Conservation (phyloP, 2,329 filamentous ascomycete species). For the Paraphaeosphaeria minitans region DNA sequence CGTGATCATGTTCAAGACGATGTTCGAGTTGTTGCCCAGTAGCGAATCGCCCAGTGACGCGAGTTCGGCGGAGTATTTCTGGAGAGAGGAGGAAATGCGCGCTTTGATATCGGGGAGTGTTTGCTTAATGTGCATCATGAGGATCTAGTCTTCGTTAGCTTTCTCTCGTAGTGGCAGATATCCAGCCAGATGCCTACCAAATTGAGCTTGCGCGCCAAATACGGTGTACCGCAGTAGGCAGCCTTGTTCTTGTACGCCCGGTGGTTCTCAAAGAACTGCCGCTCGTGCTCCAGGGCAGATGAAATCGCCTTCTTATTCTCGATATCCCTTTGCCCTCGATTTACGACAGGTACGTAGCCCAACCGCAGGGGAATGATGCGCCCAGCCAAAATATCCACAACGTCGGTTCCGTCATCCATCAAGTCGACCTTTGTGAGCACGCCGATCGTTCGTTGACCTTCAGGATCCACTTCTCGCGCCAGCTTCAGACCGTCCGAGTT, state of each 20-base stretch:
- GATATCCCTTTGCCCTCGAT: slow-evolving; percentile 96
- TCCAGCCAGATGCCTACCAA: slow-evolving; percentile 58
- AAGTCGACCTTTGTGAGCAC: slow-evolving; percentile 98
- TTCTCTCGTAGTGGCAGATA: neutral
- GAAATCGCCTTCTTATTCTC: slow-evolving; percentile 97
- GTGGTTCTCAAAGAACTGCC: slow-evolving; percentile 97
- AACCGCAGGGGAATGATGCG: slow-evolving; percentile 93
- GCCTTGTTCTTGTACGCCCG: slow-evolving; percentile 99
- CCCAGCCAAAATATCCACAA: slow-evolving; percentile 96
- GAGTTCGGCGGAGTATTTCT: slow-evolving; percentile 88
- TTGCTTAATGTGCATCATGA: slow-evolving; percentile 99
- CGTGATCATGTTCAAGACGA: slow-evolving; percentile 97
- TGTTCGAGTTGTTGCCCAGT: slow-evolving; percentile 94
- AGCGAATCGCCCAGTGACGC: slow-evolving; percentile 86
- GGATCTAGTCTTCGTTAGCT: slow-evolving; percentile 62
- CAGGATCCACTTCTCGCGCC: slow-evolving; percentile 93
- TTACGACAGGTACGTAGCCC: slow-evolving; percentile 97
- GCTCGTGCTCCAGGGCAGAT: slow-evolving; percentile 88
- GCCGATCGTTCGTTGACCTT: slow-evolving; percentile 97
- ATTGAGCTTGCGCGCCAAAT: slow-evolving; percentile 94
- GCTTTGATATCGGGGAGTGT: slow-evolving; percentile 98
- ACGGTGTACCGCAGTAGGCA: slow-evolving; percentile 97
- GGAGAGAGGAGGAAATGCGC: slow-evolving; percentile 88
- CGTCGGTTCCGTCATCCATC: slow-evolving; percentile 98
- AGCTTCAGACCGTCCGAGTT: slow-evolving; percentile 98